Evolutionary conservation across 441 rosid genomes (phyloP).

Genomic region (Kokia cookei): DNA sequence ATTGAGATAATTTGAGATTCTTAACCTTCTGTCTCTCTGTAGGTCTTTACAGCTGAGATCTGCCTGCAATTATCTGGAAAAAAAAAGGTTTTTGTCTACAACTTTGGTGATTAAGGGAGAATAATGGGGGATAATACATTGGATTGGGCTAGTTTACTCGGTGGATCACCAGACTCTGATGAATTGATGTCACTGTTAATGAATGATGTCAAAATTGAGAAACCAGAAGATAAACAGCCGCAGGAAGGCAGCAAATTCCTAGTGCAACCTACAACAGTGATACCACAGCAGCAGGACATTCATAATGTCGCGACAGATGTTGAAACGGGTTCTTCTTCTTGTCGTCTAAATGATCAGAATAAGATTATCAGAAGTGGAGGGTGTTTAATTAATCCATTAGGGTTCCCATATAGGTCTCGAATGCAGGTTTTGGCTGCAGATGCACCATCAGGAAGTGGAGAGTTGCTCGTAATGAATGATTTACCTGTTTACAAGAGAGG

Average conservation of each 20-base stretch:
- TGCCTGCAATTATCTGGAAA: background rate
- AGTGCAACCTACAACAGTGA: background rate
- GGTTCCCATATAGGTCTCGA: background rate
- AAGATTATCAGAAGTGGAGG: background rate
- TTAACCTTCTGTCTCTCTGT: background rate
- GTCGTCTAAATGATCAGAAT: background rate
- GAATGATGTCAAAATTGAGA: background rate
- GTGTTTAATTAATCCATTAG: background rate
- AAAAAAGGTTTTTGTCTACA: background rate
- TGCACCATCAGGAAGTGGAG: background rate
- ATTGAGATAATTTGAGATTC: background rate
- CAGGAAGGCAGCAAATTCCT: background rate
- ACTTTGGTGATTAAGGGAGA: background rate
- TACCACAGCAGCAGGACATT: background rate
- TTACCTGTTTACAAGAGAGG: background rate
- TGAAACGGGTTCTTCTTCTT: background rate
- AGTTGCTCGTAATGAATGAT: background rate
- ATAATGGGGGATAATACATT: slow-evolving; percentile 1
- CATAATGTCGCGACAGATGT: background rate
- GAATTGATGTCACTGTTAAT: background rate
- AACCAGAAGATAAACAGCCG: background rate
- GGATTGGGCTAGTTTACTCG: background rate
- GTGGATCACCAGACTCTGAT: background rate
- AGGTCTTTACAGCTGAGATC: background rate
- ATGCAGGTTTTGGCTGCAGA: background rate